Conservation (phyloP, 192 early-diverging fungal genomes). For the Funneliformis mosseae region DNA sequence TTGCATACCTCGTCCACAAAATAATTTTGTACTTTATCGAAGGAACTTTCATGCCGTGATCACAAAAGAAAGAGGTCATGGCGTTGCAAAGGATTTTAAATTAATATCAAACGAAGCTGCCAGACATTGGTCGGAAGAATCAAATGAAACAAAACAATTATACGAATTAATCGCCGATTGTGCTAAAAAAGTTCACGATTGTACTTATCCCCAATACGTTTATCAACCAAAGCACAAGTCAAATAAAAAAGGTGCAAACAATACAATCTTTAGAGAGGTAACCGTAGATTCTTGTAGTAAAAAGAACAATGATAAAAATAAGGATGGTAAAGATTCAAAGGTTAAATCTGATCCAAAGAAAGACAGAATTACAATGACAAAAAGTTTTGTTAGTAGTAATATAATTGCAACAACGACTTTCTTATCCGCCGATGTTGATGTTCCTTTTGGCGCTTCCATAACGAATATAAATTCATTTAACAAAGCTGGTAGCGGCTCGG, state of each 20-base stretch:
- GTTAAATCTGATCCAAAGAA: background rate
- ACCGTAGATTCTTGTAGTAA: conserved; percentile 14
- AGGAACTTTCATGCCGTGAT: conserved; percentile 24
- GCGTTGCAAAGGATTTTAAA: conserved; percentile 23
- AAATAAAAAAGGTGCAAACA: conserved; percentile 11
- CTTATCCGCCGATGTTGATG: background rate
- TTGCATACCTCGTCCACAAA: conserved; percentile 12
- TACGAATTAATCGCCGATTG: conserved; percentile 25
- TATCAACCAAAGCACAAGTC: conserved; percentile 26
- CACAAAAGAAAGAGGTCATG: conserved; percentile 24
- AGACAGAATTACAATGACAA: background rate
- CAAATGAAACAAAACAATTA: conserved; percentile 20
- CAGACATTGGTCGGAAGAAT: conserved; percentile 20
- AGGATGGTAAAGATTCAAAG: conserved; percentile 5
- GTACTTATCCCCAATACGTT: conserved; percentile 24
- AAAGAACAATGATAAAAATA: background rate
- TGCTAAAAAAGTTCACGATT: conserved; percentile 26
- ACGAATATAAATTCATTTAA: background rate
- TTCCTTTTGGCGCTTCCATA: too few relatives aligned
- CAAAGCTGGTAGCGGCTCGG: background rate
- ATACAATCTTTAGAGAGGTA: conserved; percentile 12
- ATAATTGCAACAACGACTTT: background rate
- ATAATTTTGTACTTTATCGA: conserved; percentile 24
- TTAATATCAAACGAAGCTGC: conserved; percentile 20
- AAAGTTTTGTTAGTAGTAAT: too few relatives aligned